Percentiles rank a stretch among this genome's conserved stretches.
These are phyloP conservation scores for Calcarisporium arbuscula DNA, from an alignment of 2,329 filamentous ascomycete genomes.

Conservation along the genomic window DNA sequence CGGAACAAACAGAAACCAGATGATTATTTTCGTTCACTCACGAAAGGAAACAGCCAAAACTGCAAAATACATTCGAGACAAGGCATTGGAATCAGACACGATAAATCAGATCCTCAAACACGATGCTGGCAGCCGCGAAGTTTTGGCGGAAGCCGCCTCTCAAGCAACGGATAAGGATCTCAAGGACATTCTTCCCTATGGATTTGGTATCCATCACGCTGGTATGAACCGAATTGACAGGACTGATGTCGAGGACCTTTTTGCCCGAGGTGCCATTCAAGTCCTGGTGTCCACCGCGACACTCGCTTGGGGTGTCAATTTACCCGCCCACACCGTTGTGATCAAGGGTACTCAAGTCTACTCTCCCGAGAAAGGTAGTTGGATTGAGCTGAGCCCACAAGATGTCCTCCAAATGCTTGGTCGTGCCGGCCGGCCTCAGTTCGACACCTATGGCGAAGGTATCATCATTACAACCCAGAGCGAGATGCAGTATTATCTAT, in stretches of 20 bases:
- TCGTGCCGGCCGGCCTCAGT: conserved; percentile 92
- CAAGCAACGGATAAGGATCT: conserved; percentile 78
- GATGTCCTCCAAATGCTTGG: conserved; percentile 98
- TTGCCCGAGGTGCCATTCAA: conserved; percentile 83
- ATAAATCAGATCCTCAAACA: conserved; percentile 92
- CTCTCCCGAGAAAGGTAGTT: conserved; percentile 96
- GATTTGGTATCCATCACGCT: conserved; percentile 96
- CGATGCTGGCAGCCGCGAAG: conserved; percentile 85
- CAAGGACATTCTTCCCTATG: conserved; percentile 91
- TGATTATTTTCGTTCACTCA: conserved; percentile 98
- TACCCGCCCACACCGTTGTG: conserved; percentile 95
- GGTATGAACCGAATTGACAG: conserved; percentile 95
- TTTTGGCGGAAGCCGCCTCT: conserved; percentile 77
- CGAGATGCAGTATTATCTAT: conserved; percentile 96
- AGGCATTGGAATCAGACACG: conserved; percentile 92
- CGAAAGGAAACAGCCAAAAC: conserved; percentile 98
- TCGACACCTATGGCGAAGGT: conserved; percentile 94
- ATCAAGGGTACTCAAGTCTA: conserved; percentile 99
- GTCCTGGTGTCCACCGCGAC: conserved; percentile 96
- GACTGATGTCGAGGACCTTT: conserved; percentile 90
- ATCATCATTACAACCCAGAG: conserved; percentile 96
- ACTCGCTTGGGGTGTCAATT: conserved; percentile 97
- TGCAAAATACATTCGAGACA: conserved; percentile 90
- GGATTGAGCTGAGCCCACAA: conserved; percentile 95
- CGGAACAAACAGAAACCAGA: conserved; percentile 86